A percentile compares a stretch with the other conserved stretches of the same genome.
phyloP scores from a whole-genome alignment of 139 green algal species.

The Chlorella sp. region DNA sequence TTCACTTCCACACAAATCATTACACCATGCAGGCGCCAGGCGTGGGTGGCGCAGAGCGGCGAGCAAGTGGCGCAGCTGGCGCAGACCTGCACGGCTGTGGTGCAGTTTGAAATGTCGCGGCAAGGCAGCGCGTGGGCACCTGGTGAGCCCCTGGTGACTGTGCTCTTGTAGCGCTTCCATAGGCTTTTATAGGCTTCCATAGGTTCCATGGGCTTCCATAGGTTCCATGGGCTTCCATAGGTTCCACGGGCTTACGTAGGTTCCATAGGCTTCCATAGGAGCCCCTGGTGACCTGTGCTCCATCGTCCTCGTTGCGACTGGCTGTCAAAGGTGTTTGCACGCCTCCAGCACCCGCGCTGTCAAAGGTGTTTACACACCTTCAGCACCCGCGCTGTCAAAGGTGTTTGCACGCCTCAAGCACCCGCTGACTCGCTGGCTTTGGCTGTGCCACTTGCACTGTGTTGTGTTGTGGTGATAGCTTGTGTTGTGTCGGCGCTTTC shows the following conservation, averaged over 20 bases:
- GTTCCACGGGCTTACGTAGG: not conserved
- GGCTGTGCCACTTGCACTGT: too few species aligned
- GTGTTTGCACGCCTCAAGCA: not conserved
- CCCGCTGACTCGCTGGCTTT: too few species aligned
- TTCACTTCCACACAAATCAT: too few species aligned
- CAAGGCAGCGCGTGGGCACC: not conserved
- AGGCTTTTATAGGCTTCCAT: not conserved
- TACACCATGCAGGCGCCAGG: not conserved
- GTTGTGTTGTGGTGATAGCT: too few species aligned
- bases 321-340: too few species aligned
- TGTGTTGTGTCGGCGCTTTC: too few species aligned
- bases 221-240: not conserved
- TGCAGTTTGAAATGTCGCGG: not conserved
- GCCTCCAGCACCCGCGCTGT: too few species aligned
- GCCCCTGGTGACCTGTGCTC: not conserved
- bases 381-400: too few species aligned
- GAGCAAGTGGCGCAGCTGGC: not conserved
- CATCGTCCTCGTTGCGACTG: too few species aligned
- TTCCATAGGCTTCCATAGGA: not conserved
- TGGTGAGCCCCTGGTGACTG: not conserved
- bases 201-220: not conserved
- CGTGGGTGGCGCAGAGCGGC: not conserved
- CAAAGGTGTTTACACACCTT: too few species aligned
- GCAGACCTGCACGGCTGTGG: not conserved
- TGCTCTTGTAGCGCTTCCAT: not conserved